Base-by-base conservation (phyloP, 1,284 basidiomycete species). In the Megacollybia platyphylla region DNA sequence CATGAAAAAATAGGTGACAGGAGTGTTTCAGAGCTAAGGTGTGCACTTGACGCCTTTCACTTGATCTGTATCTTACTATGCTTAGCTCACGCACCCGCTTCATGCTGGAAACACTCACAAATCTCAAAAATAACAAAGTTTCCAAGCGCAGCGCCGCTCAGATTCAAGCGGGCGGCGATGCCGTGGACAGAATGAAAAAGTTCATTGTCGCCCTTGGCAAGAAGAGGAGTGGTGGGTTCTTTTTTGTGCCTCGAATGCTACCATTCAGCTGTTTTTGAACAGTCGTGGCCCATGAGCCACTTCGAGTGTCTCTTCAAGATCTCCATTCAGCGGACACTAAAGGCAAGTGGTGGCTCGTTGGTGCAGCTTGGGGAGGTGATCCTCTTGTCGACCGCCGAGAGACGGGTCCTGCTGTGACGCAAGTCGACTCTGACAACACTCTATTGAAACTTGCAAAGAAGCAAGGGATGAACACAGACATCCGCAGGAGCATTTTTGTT, bases 271-370 rank as follows among this genome's bases (percentile, higher is more conserved):
- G 11, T 15, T 35, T 32, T 10, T 36, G 15, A 26, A 10, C 46
- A 92, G 90, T 89, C 2, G 65, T 82, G 45, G 74, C 81, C 0
- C 79, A 88, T 50, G 92, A 96, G 44, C 80, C 90, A 0, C 68
- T 96, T 6, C 82, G 89, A 1, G 78, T 93, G 1, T 79, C 81
- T 0, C 67, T 97, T 15, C 67, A 74, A n/a, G 94, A 98, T 59
- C 70, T 98, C 7, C 82, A 79, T 46, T 76, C 81, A 1, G 86
- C 91, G 0, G 80, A 88, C 44, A 85, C 74, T 26, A 87, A 82
- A 54, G 96, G 96, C 2, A 96, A 94, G 63, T 98, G 96, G 96
- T 98, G 96, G 96, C 70, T 97, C 1, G 88, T 97, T 30, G 96
- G 94, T 20, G 90, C 94, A 0, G 94, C 89, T 1, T 99, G 94